Percentiles rank a stretch among this genome's conserved stretches.
Evolutionary conservation across 176 grass and related monocot genomes (phyloP).

Genomic region (Zea luxurians): DNA sequence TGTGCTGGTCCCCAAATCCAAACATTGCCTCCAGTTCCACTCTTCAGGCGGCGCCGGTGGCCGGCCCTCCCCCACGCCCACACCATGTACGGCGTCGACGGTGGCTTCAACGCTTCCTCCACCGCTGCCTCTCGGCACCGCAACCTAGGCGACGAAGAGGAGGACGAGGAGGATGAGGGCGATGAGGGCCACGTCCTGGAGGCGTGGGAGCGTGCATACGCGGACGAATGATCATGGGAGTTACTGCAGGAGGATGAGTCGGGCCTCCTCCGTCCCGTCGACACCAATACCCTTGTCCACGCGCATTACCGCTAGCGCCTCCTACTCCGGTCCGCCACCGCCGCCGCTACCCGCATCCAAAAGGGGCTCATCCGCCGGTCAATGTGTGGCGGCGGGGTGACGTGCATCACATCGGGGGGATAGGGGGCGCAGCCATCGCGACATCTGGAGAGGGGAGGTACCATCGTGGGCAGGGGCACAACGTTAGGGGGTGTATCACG

Average conservation of each 20-base stretch:
- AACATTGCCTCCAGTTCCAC: constrained; percentile 17
- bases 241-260: constrained; percentile 95
- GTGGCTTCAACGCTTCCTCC: constrained; percentile 45
- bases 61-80: background rate
- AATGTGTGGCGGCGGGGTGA: no score
- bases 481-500: no score
- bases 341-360: constrained; percentile 61
- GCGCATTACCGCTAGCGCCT: constrained; percentile 86
- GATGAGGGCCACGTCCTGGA: constrained; percentile 62
- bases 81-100: constrained; percentile 46
- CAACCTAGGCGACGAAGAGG: constrained; percentile 50
- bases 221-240: constrained; percentile 97
- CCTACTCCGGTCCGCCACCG: constrained; percentile 59
- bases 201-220: constrained; percentile 92
- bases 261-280: constrained; percentile 78
- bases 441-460: no score
- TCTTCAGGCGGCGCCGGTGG: background rate
- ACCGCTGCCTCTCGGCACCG: constrained; percentile 22
- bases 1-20: constrained; percentile 8
- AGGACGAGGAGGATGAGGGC: constrained; percentile 65
- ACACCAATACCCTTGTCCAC: constrained; percentile 87
- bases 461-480: no score
- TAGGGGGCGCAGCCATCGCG: no score
- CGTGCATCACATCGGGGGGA: no score
- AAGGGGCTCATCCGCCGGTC: constrained; percentile 78